phyloP scores from a whole-genome alignment of 176 grass and related monocot species.

The Elaeis guineensis region DNA sequence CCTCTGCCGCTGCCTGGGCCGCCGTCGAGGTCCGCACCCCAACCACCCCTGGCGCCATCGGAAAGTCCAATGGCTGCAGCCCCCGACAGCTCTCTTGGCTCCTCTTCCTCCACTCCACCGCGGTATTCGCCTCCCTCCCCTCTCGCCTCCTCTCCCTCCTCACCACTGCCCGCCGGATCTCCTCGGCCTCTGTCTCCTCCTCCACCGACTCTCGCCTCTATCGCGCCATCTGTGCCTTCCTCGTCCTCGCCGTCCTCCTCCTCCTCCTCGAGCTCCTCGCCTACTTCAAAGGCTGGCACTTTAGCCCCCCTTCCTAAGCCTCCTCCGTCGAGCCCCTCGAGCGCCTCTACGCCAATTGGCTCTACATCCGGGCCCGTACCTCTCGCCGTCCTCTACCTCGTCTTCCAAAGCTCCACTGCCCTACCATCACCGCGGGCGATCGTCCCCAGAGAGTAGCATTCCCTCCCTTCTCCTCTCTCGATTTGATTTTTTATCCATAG shows the following conservation, averaged over 20 bases:
- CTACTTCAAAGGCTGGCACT: slow-evolving; percentile 25
- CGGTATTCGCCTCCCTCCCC: slow-evolving; percentile 9
- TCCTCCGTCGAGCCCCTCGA: slow-evolving; percentile 16
- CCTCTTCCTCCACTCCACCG: slow-evolving; percentile 6
- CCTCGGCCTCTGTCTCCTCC: background rate
- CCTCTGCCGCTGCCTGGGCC: background rate
- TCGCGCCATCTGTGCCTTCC: slow-evolving; percentile 20
- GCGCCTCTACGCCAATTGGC: slow-evolving; percentile 19
- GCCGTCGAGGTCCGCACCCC: background rate
- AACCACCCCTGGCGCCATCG: slow-evolving; percentile 10
- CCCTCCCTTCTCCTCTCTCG: too few relatives aligned
- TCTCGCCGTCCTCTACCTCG: too few relatives aligned
- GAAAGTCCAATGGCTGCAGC: slow-evolving; percentile 4
- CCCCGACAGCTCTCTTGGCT: slow-evolving; percentile 10
- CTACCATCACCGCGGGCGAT: too few relatives aligned
- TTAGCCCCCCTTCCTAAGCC: slow-evolving; percentile 21
- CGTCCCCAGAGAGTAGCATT: too few relatives aligned
- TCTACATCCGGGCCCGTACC: background rate
- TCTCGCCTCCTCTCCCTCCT: slow-evolving; percentile 8
- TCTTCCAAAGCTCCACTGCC: too few relatives aligned
- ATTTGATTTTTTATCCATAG: too few relatives aligned
- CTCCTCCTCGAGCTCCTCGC: slow-evolving; percentile 21
- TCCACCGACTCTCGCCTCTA: slow-evolving; percentile 10
- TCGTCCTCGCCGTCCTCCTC: slow-evolving; percentile 15
- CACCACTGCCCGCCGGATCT: slow-evolving; percentile 9